A percentile compares a stretch with the other conserved stretches of the same genome.
phyloP scores from a whole-genome alignment of 352 stramenopile genomes.

The Pythium insidiosum region DNA sequence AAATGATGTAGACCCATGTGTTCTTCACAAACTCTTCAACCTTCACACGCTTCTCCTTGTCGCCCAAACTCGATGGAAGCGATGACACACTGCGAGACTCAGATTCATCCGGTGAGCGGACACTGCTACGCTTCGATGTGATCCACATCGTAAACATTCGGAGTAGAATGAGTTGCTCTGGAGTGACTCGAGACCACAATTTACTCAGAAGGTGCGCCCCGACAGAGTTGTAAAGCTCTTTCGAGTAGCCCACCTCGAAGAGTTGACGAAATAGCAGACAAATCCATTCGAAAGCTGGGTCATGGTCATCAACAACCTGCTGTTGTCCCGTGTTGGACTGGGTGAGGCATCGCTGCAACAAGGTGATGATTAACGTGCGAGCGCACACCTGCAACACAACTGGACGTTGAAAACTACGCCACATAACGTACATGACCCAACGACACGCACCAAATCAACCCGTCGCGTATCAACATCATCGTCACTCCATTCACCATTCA shows the following conservation, averaged over 20 bases:
- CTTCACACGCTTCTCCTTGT: constrained; percentile 2
- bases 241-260: constrained; percentile 34
- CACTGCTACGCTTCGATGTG: constrained; percentile 10
- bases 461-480: constrained; percentile 20
- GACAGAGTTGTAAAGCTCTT: constrained; percentile 63
- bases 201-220: constrained; percentile 68
- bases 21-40: constrained; percentile 51
- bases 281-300: constrained; percentile 79
- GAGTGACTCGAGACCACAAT: constrained; percentile 74
- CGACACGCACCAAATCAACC: constrained; percentile 36
- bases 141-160: constrained; percentile 71
- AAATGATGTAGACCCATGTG: constrained; percentile 45
- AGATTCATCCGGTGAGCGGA: not conserved
- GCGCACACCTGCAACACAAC: constrained; percentile 31
- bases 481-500: constrained; percentile 29
- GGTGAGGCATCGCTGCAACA: constrained; percentile 66
- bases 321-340: constrained; percentile 9
- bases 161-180: constrained; percentile 72
- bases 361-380: constrained; percentile 61
- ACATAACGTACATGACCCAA: not conserved
- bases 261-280: constrained; percentile 52
- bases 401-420: not conserved
- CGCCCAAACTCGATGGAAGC: no score
- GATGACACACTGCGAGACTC: constrained; percentile 2
- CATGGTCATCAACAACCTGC: constrained; percentile 20